Base-by-base conservation (phyloP, 306 rosid species). In the Delonix regia region DNA sequence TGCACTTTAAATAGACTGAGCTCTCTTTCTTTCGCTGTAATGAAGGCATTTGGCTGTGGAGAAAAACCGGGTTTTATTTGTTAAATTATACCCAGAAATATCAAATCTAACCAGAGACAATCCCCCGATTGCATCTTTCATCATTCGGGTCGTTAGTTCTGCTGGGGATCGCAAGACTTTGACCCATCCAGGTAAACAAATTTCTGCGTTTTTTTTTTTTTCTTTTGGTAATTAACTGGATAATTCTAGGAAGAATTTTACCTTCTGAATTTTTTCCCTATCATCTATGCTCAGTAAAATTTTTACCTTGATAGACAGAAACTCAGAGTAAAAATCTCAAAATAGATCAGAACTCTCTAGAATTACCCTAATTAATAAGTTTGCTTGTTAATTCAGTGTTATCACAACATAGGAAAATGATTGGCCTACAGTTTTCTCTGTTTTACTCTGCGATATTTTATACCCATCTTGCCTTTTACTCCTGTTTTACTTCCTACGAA, bases 41-140 rank as follows among this genome's bases (percentile, higher is more conserved):
- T 83, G 89, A 89, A 96, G 99, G 99, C 91, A 91, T 84, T 87
- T 96, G 86, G 88, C 99, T 3, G 83, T 96, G 82, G 99, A 93
- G 87, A 96, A 96, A 84, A 93, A 91, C 80, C 85, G 87, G 81
- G 87, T 91, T 74, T 81, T 96, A 80, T 85, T 84, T 70, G 86
- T 96, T 71, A 96, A 91, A 71, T 70, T 96, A 74, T 96, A 87
- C 57, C 99, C 98, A 22, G 99, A 96, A 80, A 80, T 93, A 53
- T 91, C 98, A 5, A 96, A 87, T 85, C 79, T 86, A 19, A 93
- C 98, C 0, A 93, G 96, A 80, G 96, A 91, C 3, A 85, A 90
- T 71, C 99, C 99, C 3, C 98, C 99, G 60, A 91, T 96, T 83
- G 99, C 92, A 16, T 93, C 99, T 80, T 96, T 96, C 86, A 71